A percentile compares a stretch with the other conserved stretches of the same genome.
Evolutionary conservation across 495 filamentous ascomycete genomes (phyloP).

Genomic region (Astrothelium macrocarpum): DNA sequence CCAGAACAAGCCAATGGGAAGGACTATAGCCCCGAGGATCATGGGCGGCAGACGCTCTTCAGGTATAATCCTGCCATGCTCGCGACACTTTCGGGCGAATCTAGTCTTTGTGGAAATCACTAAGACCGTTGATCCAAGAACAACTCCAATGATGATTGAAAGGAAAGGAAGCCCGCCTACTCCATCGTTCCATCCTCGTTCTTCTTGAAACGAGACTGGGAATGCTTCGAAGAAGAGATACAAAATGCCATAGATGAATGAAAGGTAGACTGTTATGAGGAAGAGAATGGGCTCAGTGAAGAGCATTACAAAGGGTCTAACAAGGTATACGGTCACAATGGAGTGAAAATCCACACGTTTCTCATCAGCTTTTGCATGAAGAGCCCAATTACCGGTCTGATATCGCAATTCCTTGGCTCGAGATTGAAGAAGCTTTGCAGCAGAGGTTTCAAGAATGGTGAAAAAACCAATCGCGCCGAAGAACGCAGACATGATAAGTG

Average conservation of each 20-base stretch:
- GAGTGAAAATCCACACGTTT: conserved; percentile 31
- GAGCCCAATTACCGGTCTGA: conserved; percentile 49
- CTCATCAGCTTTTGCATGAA: conserved; percentile 48
- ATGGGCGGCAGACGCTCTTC: conserved; percentile 37
- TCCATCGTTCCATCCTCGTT: conserved; percentile 29
- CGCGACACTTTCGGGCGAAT: conserved; percentile 31
- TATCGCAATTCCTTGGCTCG: conserved; percentile 44
- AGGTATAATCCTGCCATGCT: conserved; percentile 27
- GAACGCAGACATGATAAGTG: conserved; percentile 11
- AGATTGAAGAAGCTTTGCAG: conserved; percentile 43
- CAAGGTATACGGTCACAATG: conserved; percentile 4
- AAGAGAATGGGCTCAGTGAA: conserved; percentile 50
- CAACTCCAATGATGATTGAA: conserved; percentile 36
- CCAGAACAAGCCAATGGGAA: conserved; percentile 38
- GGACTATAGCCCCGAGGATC: conserved; percentile 33
- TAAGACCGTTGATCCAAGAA: conserved; percentile 33
- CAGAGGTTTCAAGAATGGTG: conserved; percentile 51
- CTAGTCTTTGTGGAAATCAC: conserved; percentile 34
- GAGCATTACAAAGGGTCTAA: conserved; percentile 46
- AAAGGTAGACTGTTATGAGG: conserved; percentile 35
- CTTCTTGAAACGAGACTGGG: conserved; percentile 22
- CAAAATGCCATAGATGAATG: conserved; percentile 29
- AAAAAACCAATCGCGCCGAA: conserved; percentile 34
- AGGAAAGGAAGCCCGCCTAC: conserved; percentile 41
- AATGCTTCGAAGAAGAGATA: conserved; percentile 28